Evolutionary conservation across 164 flowering plant genomes (phyloP).

Genomic region (Tetracentron sinense): DNA sequence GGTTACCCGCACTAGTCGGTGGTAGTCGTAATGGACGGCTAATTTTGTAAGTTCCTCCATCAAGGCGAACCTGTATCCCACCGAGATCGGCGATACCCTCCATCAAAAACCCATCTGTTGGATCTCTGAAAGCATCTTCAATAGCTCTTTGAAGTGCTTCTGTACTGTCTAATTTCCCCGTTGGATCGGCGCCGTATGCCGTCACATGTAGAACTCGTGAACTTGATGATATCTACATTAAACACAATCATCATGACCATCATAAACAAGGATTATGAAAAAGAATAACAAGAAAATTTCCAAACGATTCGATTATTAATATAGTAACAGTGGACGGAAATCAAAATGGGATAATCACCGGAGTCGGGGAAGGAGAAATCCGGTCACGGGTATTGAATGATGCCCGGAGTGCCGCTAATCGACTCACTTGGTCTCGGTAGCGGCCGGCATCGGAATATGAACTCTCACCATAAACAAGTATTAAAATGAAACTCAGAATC

Average conservation of each 20-base stretch:
- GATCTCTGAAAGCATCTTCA: constrained; percentile 6
- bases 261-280: neutral
- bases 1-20: constrained; percentile 4
- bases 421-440: neutral
- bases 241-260: neutral
- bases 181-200: constrained; percentile 23
- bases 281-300: too few species aligned
- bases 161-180: constrained; percentile 19
- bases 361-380: neutral
- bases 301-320: too few species aligned
- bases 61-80: constrained; percentile 11
- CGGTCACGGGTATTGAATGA: neutral
- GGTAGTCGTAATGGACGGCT: constrained; percentile 20
- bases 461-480: neutral
- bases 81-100: constrained; percentile 15
- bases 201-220: constrained; percentile 16
- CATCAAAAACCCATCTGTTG: constrained; percentile 8
- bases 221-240: neutral
- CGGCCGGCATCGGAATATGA: neutral
- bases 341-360: neutral
- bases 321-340: too few species aligned
- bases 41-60: constrained; percentile 22
- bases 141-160: constrained; percentile 17
- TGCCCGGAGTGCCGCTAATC: neutral
- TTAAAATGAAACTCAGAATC: neutral